Base-by-base conservation (phyloP, 345 rosid genomes). In the Gynandropsis gynandra region DNA sequence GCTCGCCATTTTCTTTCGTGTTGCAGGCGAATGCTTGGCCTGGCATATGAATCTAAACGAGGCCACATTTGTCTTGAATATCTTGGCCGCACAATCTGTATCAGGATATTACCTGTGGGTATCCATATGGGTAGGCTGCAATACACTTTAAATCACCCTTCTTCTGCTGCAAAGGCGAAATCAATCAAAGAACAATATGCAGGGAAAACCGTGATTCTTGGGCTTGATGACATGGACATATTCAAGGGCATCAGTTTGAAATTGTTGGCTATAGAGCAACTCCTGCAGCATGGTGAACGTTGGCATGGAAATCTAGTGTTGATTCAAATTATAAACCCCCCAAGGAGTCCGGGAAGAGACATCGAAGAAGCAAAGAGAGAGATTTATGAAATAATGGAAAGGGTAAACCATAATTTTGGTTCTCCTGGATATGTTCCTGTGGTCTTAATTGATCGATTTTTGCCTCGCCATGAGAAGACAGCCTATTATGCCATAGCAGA, bases 221-320 rank as follows among this genome's bases (percentile, higher is more conserved):
- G 95, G n/a, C 47, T 85, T 0, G 89, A 85, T 36, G 89, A 85
- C 67, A 85, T 85, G 89, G 95, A 85, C 73, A 85, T 85, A 45
- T 81, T 85, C 34, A 81, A 85, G 47, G 89, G 95, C 34, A 85
- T 85, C 66, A 85, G 87, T 52, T 66, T 85, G 60, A 85, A 85
- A 47, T 63, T 85, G 14, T 54, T 85, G 50, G 86, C 89, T 17
- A 56, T 85, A 77, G 89, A 81, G 49, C 78, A 71, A 32, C 84
- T 85, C 56, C 71, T 85, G 69, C 75, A 64, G 73, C 80, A 79
- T 47, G 66, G 72, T 64, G 51, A 72, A 39, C 63, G 69, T 33
- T 27, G 81, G 76, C 66, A 50, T 44, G 95, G 95, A n/a, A 72
- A 81, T 59, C 66, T 79, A 19, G 89, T 85, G 40, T 64, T 85